Percentiles rank a stretch among this genome's conserved stretches.
These are phyloP conservation scores for Arctium lappa DNA, from an alignment of 129 eudicot genomes.

Conservation along the genomic window DNA sequence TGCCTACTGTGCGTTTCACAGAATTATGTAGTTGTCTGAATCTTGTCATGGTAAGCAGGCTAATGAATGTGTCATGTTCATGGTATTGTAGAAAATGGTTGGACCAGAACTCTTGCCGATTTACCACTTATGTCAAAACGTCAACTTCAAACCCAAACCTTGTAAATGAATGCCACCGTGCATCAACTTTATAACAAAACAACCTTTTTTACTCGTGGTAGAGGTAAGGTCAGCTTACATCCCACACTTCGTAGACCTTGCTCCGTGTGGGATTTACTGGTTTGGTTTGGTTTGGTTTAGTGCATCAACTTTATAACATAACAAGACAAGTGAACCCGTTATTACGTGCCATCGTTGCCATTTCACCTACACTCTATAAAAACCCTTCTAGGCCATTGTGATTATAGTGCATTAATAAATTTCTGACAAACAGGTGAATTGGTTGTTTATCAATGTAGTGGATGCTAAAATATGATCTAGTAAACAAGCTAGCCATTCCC, in stretches of 20 bases:
- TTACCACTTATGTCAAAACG: background rate
- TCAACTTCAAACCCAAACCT: background rate
- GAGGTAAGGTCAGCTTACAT: background rate
- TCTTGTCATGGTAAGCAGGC: background rate
- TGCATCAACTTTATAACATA: conserved; percentile 13
- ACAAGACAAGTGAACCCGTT: background rate
- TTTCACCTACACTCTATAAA: background rate
- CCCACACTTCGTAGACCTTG: background rate
- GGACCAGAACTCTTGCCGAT: background rate
- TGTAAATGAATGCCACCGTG: conserved; percentile 2
- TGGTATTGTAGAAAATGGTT: conserved; percentile 7
- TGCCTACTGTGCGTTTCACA: background rate
- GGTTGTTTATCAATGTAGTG: background rate
- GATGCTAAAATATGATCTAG: background rate
- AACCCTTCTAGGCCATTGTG: background rate
- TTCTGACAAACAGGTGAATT: background rate
- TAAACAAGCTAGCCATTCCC: conserved; percentile 3
- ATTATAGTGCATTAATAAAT: background rate
- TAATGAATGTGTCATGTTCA: background rate
- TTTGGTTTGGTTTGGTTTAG: background rate
- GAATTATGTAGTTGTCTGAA: background rate
- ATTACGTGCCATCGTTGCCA: background rate
- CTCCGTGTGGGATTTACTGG: background rate
- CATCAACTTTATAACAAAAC: conserved; percentile 9
- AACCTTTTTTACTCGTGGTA: background rate